Percentiles rank a stretch among this genome's conserved stretches.
Evolutionary conservation across 768 basidiomycete species (phyloP).

Genomic region (Brasilioporus rufonigricans): DNA sequence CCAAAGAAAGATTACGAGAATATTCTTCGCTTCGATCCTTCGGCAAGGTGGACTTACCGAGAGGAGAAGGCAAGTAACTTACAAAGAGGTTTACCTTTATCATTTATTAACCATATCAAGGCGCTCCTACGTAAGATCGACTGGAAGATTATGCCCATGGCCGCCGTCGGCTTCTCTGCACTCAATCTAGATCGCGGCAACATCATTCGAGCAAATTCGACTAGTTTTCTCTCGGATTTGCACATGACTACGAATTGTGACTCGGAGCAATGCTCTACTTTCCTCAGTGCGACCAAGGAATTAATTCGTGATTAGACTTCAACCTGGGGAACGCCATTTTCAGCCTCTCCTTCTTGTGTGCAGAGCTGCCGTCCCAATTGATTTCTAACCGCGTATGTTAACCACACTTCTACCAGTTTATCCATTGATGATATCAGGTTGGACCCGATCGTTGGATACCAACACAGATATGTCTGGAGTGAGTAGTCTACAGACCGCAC

Average conservation of each 20-base stretch:
- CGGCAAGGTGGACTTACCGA: no score
- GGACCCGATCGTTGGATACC: constrained; percentile 68
- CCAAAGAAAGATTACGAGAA: no score
- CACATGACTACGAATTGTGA: constrained; percentile 48
- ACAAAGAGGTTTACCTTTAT: no score
- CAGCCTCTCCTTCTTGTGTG: constrained; percentile 48
- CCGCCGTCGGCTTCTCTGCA: constrained; percentile 55
- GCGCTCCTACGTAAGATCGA: constrained; percentile 49
- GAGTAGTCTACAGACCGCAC: not conserved
- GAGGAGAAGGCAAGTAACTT: no score
- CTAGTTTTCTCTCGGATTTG: constrained; percentile 57
- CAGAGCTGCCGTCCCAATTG: constrained; percentile 62
- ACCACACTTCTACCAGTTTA: not conserved
- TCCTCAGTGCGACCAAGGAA: not conserved
- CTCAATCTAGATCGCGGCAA: constrained; percentile 55
- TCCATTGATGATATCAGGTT: constrained; percentile 31
- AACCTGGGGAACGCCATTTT: constrained; percentile 57
- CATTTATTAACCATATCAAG: no score
- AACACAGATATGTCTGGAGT: constrained; percentile 56
- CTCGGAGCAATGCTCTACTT: not conserved
- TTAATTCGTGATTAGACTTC: constrained; percentile 37
- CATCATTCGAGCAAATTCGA: constrained; percentile 55
- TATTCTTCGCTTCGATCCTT: no score
- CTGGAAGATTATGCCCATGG: no score
- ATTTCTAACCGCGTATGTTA: constrained; percentile 52